Evolutionary conservation across 2,329 filamentous ascomycete genomes (phyloP), one percentile per base, ranked within the genome.

Genomic region (Alternaria hordeiaustralica): DNA sequence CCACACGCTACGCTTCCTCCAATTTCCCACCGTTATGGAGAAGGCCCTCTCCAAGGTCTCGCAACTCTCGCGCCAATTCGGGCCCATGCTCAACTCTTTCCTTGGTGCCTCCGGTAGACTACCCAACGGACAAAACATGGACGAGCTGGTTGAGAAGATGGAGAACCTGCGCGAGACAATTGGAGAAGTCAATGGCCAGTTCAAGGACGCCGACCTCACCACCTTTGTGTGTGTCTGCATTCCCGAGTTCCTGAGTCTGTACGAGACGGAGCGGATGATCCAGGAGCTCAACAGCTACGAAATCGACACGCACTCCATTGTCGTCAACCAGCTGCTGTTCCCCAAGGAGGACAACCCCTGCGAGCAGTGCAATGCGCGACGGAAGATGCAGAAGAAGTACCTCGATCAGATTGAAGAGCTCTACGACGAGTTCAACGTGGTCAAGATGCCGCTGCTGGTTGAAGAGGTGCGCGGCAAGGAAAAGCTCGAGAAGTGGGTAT

Each of bases 351-450:
- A 90, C 57, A 96, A 91, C 78, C 87, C 89, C 36, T 99, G 96
- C 82, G 94, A 97, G 67, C 96, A 99, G 85, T 99, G 96, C 83
- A 97, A 94, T 78, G 92, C 96, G 49, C 86, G 96, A 69, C 87
- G 94, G 76, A 96, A 96, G 85, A 99, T 99, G 96, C 96, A 99
- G 86, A 96, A 94, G 86, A 99, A 99, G 85, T 99, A 99, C 79
- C 87, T 99, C 46, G 94, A 98, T 78, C 95, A 99, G 86, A 98
- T 98, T 75, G 94, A 97, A 82, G 96, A 99, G 84, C 84, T 99
- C 63, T 99, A 99, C 79, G 94, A 97, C 77, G 96, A 99, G 81
- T 99, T 99, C 84, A 97, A 99, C 79, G 94, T 99, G 43, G 95
- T 99, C 71, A 95, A 95, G 86, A 98, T 99, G 94, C 96, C 96